These are phyloP conservation scores for Hyphopichia burtonii DNA, from an alignment of 1,139 yeast genomes.

Conservation along the genomic window DNA sequence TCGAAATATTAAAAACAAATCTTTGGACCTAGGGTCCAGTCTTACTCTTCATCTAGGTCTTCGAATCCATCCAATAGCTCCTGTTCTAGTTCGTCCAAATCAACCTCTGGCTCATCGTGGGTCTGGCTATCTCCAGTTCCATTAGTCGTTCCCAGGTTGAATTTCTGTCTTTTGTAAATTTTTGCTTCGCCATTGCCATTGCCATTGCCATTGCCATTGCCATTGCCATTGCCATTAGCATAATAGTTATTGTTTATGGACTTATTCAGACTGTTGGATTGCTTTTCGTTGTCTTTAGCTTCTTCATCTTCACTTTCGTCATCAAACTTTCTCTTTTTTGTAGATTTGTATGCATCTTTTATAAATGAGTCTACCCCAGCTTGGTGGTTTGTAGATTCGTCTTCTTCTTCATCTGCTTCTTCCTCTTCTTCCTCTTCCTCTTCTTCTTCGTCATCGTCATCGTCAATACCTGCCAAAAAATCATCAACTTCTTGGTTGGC, in stretches of 20 bases:
- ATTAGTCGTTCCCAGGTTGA: neutral
- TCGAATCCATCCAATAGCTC: constrained; percentile 49
- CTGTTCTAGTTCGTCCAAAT: constrained; percentile 45
- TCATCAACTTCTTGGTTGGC: constrained; percentile 62
- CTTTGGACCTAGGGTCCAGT: too few relatives aligned
- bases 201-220: neutral
- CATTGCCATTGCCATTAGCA: neutral
- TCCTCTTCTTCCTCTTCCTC: constrained; percentile 21
- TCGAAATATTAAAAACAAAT: too few relatives aligned
- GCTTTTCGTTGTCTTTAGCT: constrained; percentile 1
- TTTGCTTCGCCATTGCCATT: neutral
- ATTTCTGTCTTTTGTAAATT: neutral
- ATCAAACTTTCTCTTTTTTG: constrained; percentile 14
- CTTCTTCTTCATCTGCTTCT: constrained; percentile 13
- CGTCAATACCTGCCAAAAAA: constrained; percentile 55
- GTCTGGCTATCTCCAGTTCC: constrained; percentile 8
- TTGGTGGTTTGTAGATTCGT: constrained; percentile 5
- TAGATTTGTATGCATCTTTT: constrained; percentile 25
- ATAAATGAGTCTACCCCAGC: constrained; percentile 27
- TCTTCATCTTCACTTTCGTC: constrained; percentile 12
- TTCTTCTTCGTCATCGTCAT: constrained; percentile 41
- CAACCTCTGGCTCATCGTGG: constrained; percentile 14
- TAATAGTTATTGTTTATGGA: neutral
- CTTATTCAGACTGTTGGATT: neutral
- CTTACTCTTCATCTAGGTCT: constrained; percentile 32